Evolutionary conservation across 768 basidiomycete species (phyloP), one percentile per base, ranked within the genome.

Genomic region (Lepiota brunneoincarnata): DNA sequence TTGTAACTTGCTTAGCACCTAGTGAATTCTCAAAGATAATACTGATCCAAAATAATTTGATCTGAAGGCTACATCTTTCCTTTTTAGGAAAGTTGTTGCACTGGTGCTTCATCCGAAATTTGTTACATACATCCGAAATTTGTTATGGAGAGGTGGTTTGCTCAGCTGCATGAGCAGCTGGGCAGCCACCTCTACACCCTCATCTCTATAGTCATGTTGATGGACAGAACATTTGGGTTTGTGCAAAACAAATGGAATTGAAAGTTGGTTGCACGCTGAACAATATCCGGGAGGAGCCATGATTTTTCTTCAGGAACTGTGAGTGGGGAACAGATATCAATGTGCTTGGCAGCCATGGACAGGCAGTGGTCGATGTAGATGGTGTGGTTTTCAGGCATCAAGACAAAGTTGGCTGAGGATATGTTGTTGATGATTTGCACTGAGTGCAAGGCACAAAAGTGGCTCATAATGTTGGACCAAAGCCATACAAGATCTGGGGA

Each of bases 31-130:
- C n/a, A n/a, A n/a, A n/a, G n/a, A n/a, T n/a, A n/a, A n/a, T n/a
- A n/a, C n/a, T n/a, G n/a, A n/a, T n/a, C n/a, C n/a, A n/a, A n/a
- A n/a, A n/a, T n/a, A n/a, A n/a, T n/a, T n/a, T n/a, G n/a, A n/a
- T n/a, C n/a, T n/a, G n/a, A n/a, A n/a, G n/a, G n/a, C n/a, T n/a
- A n/a, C n/a, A n/a, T n/a, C n/a, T n/a, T n/a, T 6, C 51, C 58
- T 4, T 48, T 45, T 44, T 53, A 48, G 6, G 67, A 21, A 78
- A 66, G 55, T 76, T 73, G 0, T 74, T 75, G 1, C 59, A 63
- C 37, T 68, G 62, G 36, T 65, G 67, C 40, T 63, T 60, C 40
- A 64, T 59, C 1, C 55, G 46, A 31, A 70, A 68, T 11, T 62
- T 61, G 21, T 53, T 3, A n/a, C n/a, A n/a, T n/a, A n/a, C n/a